Evolutionary conservation across 225 moss, liverwort and hornwort genomes (phyloP).

Genomic region (Pleurozium schreberi): DNA sequence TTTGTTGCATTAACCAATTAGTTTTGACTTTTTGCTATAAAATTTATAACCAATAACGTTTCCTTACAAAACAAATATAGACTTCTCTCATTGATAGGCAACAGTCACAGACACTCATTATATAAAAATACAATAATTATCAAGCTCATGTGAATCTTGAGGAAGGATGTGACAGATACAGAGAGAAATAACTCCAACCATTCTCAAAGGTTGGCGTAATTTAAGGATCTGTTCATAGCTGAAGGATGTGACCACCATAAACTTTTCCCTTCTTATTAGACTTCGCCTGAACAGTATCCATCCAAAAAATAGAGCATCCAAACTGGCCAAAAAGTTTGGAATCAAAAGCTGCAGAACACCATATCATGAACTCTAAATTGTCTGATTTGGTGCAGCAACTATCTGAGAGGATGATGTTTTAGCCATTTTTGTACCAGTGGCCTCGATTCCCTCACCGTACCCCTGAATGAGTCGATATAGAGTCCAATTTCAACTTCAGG

Average conservation of each 20-base stretch:
- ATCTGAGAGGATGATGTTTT: background rate
- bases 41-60: accelerated
- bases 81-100: background rate
- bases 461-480: background rate
- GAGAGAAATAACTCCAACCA: background rate
- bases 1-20: background rate
- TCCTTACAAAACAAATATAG: background rate
- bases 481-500: background rate
- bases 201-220: background rate
- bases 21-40: background rate
- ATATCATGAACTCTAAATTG: background rate
- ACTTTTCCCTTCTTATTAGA: background rate
- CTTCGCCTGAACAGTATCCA: background rate
- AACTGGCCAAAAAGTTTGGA: background rate
- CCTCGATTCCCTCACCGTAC: background rate
- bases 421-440: background rate
- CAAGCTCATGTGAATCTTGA: background rate
- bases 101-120: too few species aligned
- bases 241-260: background rate
- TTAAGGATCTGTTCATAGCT: background rate
- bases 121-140: background rate
- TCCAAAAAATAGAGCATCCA: background rate
- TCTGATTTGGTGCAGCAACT: background rate
- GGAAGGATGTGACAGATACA: background rate
- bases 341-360: background rate